A percentile compares a stretch with the other conserved stretches of the same genome.
These are phyloP conservation scores for Geranium incanum DNA, from an alignment of 441 rosid genomes.

Conservation along the genomic window DNA sequence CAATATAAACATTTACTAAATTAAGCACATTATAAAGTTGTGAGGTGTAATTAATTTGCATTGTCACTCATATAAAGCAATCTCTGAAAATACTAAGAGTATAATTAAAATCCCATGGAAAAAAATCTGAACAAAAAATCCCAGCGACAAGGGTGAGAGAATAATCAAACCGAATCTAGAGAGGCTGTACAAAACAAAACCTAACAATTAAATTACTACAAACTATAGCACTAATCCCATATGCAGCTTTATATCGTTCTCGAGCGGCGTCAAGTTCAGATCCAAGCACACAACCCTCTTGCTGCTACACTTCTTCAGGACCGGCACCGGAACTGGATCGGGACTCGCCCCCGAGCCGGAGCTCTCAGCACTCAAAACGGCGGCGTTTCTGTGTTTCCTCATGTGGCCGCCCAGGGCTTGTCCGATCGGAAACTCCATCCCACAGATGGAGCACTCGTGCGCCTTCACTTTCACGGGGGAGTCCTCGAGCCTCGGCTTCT, in stretches of 20 bases:
- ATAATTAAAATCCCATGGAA: too few species aligned
- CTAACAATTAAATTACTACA: not conserved
- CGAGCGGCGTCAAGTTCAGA: slow-evolving; percentile 51
- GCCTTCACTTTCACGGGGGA: slow-evolving; percentile 33
- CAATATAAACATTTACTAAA: too few species aligned
- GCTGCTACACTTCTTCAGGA: slow-evolving; percentile 51
- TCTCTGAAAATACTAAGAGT: too few species aligned
- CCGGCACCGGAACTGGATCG: slow-evolving; percentile 32
- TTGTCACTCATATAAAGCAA: too few species aligned
- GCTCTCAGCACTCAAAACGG: not conserved
- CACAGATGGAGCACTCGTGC: slow-evolving; percentile 60
- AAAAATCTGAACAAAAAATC: not conserved
- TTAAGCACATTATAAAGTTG: too few species aligned
- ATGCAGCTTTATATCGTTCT: slow-evolving; percentile 53
- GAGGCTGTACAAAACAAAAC: not conserved
- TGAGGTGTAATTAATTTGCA: too few species aligned
- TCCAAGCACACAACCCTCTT: slow-evolving; percentile 55
- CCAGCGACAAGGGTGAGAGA: not conserved
- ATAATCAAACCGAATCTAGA: not conserved
- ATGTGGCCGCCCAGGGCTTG: slow-evolving; percentile 75
- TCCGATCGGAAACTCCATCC: slow-evolving; percentile 51
- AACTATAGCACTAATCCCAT: slow-evolving; percentile 22
- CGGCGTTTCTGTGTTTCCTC: slow-evolving; percentile 32
- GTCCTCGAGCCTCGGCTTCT: slow-evolving; percentile 28
- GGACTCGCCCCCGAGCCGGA: slow-evolving; percentile 19